Base-by-base conservation (phyloP, 192 early-diverging fungal genomes). In the Umbelopsis sp. region DNA sequence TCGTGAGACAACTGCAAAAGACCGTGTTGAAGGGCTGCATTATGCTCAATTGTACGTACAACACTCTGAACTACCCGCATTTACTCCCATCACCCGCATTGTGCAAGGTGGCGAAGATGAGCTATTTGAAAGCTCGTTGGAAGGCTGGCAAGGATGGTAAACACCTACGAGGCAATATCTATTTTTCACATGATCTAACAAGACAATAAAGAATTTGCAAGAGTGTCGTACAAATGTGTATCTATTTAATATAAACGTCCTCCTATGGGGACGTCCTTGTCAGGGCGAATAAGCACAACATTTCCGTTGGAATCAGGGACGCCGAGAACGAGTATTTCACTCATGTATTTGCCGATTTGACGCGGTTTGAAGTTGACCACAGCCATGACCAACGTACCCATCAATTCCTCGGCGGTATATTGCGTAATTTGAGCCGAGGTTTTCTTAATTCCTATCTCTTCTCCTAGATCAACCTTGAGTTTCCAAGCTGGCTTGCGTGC, bases 81-180 rank as follows among this genome's bases (percentile, higher is more conserved):
- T 74, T 16, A 76, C 89, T 2, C 88, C 87, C 45, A 84, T 93
- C 48, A 82, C 87, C 20, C 84, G 87, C 16, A 66, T 93, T 1
- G 13, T 91, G 16, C 90, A 94, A 73, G 93, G 92, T 15, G 85
- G 77, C 46, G 92, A 93, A 67, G 82, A 87, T 72, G 81, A 82
- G 50, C 55, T 81, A 52, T 85, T 89, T 68, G 77, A 84, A 46
- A 74, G 77, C 22, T 58, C 58, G 20, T 70, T 83, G 8, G 79
- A 78, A 65, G 75, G 67, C n/a, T 78, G 78, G 78, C 70, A 79
- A 55, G 78, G 78, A 1, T 79, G 78, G 78, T 78, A 70, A 68
- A 47, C 18, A 1, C 55, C 6, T 21, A 61, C 22, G 4, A 46
- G 23, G 16, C 65, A 66, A 25, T 2, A 46, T 66, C 33, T 20